Evolutionary conservation across 2,329 filamentous ascomycete species (phyloP).

Genomic region (Ophiostoma australiae): DNA sequence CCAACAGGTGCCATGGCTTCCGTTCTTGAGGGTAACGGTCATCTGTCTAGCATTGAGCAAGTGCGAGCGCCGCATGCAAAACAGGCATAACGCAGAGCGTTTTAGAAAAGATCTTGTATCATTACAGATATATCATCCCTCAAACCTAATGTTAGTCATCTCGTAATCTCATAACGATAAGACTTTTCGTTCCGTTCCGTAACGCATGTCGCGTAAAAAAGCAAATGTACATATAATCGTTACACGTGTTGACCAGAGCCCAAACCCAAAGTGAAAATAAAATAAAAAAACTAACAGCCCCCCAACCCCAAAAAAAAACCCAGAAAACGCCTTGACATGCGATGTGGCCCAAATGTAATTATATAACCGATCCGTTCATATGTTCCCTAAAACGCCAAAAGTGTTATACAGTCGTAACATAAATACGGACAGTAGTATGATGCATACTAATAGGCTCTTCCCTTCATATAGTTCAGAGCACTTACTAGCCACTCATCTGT

Average conservation of each 20-base stretch:
- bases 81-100: background rate
- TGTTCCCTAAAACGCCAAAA: background rate
- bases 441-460: background rate
- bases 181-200: background rate
- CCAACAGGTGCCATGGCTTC: background rate
- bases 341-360: background rate
- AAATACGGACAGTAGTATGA: slow-evolving; percentile 6
- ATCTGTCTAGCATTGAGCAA: background rate
- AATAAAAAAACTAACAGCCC: background rate
- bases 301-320: background rate
- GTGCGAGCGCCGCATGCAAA: background rate
- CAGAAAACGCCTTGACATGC: background rate
- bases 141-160: background rate
- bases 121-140: background rate
- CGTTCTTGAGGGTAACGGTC: background rate
- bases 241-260: background rate
- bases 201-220: background rate
- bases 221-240: background rate
- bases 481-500: background rate
- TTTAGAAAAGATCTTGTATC: background rate
- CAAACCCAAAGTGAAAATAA: background rate
- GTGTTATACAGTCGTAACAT: background rate
- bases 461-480: background rate
- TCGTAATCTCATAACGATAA: background rate
- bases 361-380: background rate